Evolutionary conservation across 2,329 filamentous ascomycete species (phyloP), one percentile per base, ranked within the genome.

Genomic region (Epichloe festucae): DNA sequence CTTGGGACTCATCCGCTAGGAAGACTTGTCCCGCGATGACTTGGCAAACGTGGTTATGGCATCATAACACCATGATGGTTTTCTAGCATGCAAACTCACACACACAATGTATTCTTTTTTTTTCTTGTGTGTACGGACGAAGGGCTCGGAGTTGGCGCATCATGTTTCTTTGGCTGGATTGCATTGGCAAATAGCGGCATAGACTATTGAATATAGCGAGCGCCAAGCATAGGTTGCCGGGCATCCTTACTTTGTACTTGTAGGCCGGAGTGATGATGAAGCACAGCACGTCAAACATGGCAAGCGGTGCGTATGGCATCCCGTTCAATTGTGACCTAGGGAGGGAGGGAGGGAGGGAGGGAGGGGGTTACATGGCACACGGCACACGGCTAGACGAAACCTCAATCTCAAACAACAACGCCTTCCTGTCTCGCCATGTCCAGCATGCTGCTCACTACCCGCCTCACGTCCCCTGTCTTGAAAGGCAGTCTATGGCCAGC

Each of bases 401-500:
- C 27, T 10, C 27, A 8, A 8, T 1, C 27, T 51, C 27, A 43
- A n/a, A 54, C 41, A 11, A 50, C 50, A 11, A 50, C 50, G 14
- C 54, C 54, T 0, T 54, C 52, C 41, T 48, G 34, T 44, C 43
- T 49, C 3, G 62, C 62, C 36, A 68, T 45, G 17, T 59, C 57
- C 31, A 64, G 35, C 2, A 68, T 65, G 14, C 57, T 48, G 0
- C 46, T 49, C 17, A 57, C 53, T 3, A 69, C 57, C 17, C 54
- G 53, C n/a, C 77, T 71, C 3, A 89, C 83, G 64, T 89, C 85
- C 34, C 65, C 68, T 21, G 68, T 71, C 70, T 85, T 86, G 53
- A 90, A 74, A 2, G 85, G 84, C 47, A 91, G 71, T 5, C 86
- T 70, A 63, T 91, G 87, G 1, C 73, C 75, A 0, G 84, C 86